Evolutionary conservation across 106 monocot genomes (phyloP).

Genomic region (Hemerocallis citrina): DNA sequence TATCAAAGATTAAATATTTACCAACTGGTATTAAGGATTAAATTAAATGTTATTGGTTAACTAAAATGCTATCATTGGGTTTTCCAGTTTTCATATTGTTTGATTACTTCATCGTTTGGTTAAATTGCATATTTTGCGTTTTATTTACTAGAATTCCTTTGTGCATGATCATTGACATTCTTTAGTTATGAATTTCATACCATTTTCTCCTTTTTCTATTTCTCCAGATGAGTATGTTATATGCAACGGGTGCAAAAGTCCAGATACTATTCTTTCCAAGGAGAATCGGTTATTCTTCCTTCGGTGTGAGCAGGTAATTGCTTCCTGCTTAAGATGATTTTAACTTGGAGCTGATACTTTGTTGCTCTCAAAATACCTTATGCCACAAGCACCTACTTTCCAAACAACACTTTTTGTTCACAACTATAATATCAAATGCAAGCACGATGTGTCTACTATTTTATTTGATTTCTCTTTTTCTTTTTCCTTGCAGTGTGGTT

Average conservation of each 20-base stretch:
- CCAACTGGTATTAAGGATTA: no score
- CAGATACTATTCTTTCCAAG: slow-evolving; percentile 85
- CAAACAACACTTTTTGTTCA: neutral
- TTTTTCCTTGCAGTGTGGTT: slow-evolving; percentile 60
- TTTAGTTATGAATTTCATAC: no score
- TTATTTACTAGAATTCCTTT: neutral
- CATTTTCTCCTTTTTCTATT: neutral
- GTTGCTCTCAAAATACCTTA: neutral
- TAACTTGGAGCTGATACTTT: neutral
- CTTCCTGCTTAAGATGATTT: neutral
- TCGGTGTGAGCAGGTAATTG: slow-evolving; percentile 80
- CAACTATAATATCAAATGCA: neutral
- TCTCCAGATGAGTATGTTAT: slow-evolving; percentile 91
- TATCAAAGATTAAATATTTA: no score
- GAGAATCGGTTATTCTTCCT: slow-evolving; percentile 95
- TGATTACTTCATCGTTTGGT: neutral
- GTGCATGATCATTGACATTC: no score
- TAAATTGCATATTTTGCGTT: neutral
- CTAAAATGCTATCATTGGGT: no score
- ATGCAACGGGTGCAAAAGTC: slow-evolving; percentile 96
- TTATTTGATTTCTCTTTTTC: no score
- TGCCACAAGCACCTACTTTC: neutral
- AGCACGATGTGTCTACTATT: neutral
- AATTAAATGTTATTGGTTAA: no score
- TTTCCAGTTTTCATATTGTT: no score